phyloP scores from a whole-genome alignment of 1,284 basidiomycete species.

The Naganishia cerealis region DNA sequence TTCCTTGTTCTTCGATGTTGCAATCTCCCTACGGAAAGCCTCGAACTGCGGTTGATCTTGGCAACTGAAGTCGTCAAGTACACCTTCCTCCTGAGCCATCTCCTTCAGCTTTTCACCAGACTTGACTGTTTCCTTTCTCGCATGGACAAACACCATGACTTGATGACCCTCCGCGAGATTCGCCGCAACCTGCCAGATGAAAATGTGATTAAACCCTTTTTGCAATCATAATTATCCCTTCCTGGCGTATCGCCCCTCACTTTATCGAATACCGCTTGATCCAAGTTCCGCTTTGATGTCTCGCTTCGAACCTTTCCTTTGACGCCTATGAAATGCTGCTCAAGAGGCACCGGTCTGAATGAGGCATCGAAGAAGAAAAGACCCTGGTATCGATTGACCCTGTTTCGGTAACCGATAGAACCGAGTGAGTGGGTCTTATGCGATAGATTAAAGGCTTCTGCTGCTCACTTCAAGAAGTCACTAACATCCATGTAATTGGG shows the following conservation, averaged over 20 bases:
- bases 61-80: constrained; percentile 74
- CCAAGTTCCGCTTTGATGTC: constrained; percentile 79
- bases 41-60: constrained; percentile 73
- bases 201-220: constrained; percentile 1
- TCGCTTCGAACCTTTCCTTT: constrained; percentile 82
- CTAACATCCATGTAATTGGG: constrained; percentile 98
- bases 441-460: background rate
- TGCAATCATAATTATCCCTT: background rate
- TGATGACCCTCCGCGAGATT: constrained; percentile 87
- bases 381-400: constrained; percentile 85
- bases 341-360: constrained; percentile 92
- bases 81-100: constrained; percentile 71
- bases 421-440: background rate
- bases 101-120: constrained; percentile 83
- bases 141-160: constrained; percentile 99
- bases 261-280: constrained; percentile 87
- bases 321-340: constrained; percentile 96
- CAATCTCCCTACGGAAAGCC: constrained; percentile 75
- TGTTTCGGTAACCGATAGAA: constrained; percentile 45
- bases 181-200: constrained; percentile 61
- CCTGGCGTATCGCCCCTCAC: constrained; percentile 37
- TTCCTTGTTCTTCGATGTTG: constrained; percentile 82
- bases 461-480: constrained; percentile 77
- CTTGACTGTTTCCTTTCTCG: constrained; percentile 97
- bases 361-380: constrained; percentile 98